Evolutionary conservation across 2,329 filamentous ascomycete species (phyloP).

Genomic region (Clarireedia hainanense): DNA sequence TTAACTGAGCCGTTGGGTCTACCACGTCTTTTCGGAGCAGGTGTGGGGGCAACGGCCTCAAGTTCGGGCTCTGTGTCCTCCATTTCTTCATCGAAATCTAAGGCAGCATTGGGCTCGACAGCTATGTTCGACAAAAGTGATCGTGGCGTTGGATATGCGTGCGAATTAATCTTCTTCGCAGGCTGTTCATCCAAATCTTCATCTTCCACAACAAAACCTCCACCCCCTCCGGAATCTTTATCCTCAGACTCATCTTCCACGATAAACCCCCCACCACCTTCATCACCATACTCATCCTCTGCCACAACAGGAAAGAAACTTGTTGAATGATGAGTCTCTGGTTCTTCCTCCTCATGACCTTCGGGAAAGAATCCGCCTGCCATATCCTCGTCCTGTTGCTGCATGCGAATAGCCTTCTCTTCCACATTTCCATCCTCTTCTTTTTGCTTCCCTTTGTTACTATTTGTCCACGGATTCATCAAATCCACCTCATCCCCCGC

Average conservation of each 20-base stretch:
- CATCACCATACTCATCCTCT: constrained; percentile 17
- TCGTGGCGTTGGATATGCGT: constrained; percentile 20
- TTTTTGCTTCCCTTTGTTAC: constrained; percentile 27
- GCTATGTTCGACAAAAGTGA: constrained; percentile 12
- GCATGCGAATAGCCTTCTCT: constrained; percentile 23
- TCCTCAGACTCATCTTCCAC: constrained; percentile 21
- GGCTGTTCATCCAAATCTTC: constrained; percentile 4
- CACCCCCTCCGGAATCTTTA: constrained; percentile 4
- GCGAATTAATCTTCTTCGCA: neutral
- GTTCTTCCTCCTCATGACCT: constrained; percentile 43
- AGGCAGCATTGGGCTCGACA: neutral
- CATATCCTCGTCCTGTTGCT: constrained; percentile 40
- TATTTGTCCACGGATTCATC: constrained; percentile 45
- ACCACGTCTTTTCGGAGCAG: constrained; percentile 13
- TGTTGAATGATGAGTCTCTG: constrained; percentile 10
- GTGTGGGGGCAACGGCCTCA: constrained; percentile 1
- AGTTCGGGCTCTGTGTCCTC: constrained; percentile 7
- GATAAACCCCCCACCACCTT: constrained; percentile 21
- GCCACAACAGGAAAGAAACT: constrained; percentile 27
- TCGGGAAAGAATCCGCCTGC: constrained; percentile 56
- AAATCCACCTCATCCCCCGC: constrained; percentile 45
- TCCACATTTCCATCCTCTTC: constrained; percentile 22
- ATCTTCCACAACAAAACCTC: constrained; percentile 25
- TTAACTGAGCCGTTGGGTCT: constrained; percentile 14
- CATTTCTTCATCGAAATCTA: constrained; percentile 13